Evolutionary conservation across 164 flowering plant genomes (phyloP), one percentile per base, ranked within the genome.

Genomic region (Piper betle): DNA sequence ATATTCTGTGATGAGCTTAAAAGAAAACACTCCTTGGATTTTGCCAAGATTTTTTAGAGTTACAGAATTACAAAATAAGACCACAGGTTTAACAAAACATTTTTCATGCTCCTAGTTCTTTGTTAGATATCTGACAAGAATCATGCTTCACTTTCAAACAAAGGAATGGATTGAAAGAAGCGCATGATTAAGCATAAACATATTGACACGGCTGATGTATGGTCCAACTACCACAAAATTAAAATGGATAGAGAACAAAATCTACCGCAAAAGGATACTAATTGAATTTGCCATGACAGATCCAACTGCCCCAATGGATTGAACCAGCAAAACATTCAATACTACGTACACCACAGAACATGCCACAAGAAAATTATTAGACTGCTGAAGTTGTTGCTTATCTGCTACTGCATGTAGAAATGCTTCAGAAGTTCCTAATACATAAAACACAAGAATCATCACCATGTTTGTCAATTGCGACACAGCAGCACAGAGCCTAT

Each of bases 371-470:
- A 79, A 81, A 69, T 75, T 77, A 74, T 91, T 94, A 63, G 96
- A 86, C 46, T 67, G 81, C 70, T 80, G 83, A 55, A 94, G 80
- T 72, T 91, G 83, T 59, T 69, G 67, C 78, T 94, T 86, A 3
- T 75, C 72, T 39, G 96, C 99, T 69, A 88, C 90, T 15, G 99
- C 96, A 74, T 91, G 96, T 55, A 94, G 75, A 80, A 94, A 91
- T 69, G 97, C 97, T 77, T 94, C 99, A 50, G 99, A 85, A 66
- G 97, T 94, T 57, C 99, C 99, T 93, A 83, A 58, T 56, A 39
- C 64, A 78, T 61, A 54, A 53, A 33, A 48, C 33, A 53, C 37
- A 53, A 43, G 39, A 17, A 42, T 19, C 18, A 25, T n/a, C 52
- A 59, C 48, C 33, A 46, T 3, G 18, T 58, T 58, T 38, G 7